Percentiles rank a stretch among this genome's conserved stretches.
Evolutionary conservation across 2,329 filamentous ascomycete genomes (phyloP).

Genomic region (Beauveria caledonica): DNA sequence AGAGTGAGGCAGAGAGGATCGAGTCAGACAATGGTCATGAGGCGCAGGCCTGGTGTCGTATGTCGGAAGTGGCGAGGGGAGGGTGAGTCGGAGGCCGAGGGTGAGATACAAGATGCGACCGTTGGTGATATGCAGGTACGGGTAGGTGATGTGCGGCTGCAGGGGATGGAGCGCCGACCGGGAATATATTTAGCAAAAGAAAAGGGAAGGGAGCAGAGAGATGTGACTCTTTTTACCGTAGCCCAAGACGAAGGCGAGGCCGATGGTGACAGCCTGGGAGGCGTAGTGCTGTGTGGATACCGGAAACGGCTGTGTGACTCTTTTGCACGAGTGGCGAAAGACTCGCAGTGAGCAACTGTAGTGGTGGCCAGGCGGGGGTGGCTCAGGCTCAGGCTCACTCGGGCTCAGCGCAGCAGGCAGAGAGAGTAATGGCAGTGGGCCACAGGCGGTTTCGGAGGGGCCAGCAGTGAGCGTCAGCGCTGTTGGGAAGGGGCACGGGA

Average conservation of each 20-base stretch:
- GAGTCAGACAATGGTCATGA: constrained; percentile 6
- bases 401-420: constrained; percentile 9
- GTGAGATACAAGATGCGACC: constrained; percentile 16
- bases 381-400: too few species aligned
- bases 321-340: constrained; percentile 29
- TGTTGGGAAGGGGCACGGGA: background rate
- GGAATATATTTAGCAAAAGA: constrained; percentile 3
- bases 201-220: constrained; percentile 8
- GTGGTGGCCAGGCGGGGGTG: constrained; percentile 19
- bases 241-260: constrained; percentile 22
- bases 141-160: constrained; percentile 7
- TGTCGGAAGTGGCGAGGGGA: constrained; percentile 2
- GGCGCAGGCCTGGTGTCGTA: background rate
- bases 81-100: constrained; percentile 14
- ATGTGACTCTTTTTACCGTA: constrained; percentile 26
- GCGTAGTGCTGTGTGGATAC: constrained; percentile 15
- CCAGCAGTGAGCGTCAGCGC: constrained; percentile 13
- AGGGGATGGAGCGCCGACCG: background rate
- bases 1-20: background rate
- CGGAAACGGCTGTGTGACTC: constrained; percentile 28
- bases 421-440: background rate
- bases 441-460: constrained; percentile 31
- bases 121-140: constrained; percentile 14
- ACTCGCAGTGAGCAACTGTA: constrained; percentile 11
- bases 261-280: constrained; percentile 18